A percentile compares a stretch with the other conserved stretches of the same genome.
Conservation (phyloP, 2,329 filamentous ascomycete species). For the Paecilomyces sp. region DNA sequence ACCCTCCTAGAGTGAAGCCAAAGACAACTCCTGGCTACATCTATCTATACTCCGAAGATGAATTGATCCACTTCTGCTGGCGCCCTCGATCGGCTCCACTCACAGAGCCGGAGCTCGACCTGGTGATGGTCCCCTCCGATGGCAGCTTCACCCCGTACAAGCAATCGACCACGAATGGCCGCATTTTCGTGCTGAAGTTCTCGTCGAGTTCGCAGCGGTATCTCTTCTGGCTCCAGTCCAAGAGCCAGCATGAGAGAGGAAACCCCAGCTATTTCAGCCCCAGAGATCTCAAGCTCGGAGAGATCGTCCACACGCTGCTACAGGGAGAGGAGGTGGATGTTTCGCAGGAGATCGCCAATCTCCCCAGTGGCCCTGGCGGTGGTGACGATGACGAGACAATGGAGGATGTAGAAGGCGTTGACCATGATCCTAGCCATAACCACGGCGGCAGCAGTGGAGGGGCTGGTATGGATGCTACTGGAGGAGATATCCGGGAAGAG, state of each 20-base stretch:
- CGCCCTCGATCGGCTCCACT: conserved; percentile 66
- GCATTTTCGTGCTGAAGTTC: conserved; percentile 92
- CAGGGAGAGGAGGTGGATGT: conserved; percentile 87
- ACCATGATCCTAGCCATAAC: conserved; percentile 52
- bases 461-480: conserved; percentile 78
- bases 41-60: conserved; percentile 90
- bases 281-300: conserved; percentile 77
- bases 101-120: conserved; percentile 71
- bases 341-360: conserved; percentile 59
- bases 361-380: conserved; percentile 46
- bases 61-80: conserved; percentile 97
- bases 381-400: conserved; percentile 70
- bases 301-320: conserved; percentile 76
- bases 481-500: conserved; percentile 85
- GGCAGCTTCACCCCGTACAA: conserved; percentile 81
- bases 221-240: conserved; percentile 95
- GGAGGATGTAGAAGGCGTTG: conserved; percentile 63
- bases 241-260: conserved; percentile 65
- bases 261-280: conserved; percentile 75
- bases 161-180: conserved; percentile 65
- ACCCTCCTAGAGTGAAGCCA: conserved; percentile 66
- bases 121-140: conserved; percentile 89
- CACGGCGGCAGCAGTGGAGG: conserved; percentile 63
- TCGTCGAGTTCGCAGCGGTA: conserved; percentile 82
- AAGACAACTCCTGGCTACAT: conserved; percentile 72